Evolutionary conservation across 805 yeast genomes (phyloP), one percentile per base, ranked within the genome.

Genomic region (Kodamaea sagamina): DNA sequence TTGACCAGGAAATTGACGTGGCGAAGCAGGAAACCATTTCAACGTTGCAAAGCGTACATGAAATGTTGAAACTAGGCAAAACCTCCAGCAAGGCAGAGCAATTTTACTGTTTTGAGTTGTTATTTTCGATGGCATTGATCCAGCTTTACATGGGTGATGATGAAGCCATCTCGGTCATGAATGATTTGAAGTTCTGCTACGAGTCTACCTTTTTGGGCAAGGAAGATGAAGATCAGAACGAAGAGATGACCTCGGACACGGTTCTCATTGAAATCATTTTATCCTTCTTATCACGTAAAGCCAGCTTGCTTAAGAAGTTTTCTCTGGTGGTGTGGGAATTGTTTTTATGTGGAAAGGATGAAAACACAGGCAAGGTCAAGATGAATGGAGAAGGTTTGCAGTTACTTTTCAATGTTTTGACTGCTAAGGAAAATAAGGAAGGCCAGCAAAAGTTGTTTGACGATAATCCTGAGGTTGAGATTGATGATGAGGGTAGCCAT

Each of bases 381-480:
- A 47, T 69, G 15, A 58, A 55, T 22, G 59, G 53, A n/a, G 62
- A 58, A 12, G 57, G 72, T 38, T 65, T 71, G 44, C 49, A 62
- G 46, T 59, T 68, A 34, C 54, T 71, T 43, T 67, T 54, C 44
- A 63, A 67, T 41, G 67, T 70, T 6, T 59, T 71, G 46, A 58
- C 46, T 4, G 59, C 95, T 0, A 81, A 78, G 56, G 97, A 90
- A 61, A 87, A 86, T 59, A 79, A 82, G 48, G 82, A 83, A 51
- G 97, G 97, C 1, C 93, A 87, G 61, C 74, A 75, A 18, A 76
- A 77, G 36, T 64, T 92, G 54, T 90, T 90, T 57, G 87, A 86
- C 45, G 80, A 77, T 10, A 87, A 71, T 8, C 68, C 49, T 7
- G 72, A 65, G 31, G 52, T 49, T 19, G 65, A 51, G 13, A 59